These are phyloP conservation scores for Tilletiaria anomala DNA, from an alignment of 1,284 basidiomycete species.

Conservation along the genomic window DNA sequence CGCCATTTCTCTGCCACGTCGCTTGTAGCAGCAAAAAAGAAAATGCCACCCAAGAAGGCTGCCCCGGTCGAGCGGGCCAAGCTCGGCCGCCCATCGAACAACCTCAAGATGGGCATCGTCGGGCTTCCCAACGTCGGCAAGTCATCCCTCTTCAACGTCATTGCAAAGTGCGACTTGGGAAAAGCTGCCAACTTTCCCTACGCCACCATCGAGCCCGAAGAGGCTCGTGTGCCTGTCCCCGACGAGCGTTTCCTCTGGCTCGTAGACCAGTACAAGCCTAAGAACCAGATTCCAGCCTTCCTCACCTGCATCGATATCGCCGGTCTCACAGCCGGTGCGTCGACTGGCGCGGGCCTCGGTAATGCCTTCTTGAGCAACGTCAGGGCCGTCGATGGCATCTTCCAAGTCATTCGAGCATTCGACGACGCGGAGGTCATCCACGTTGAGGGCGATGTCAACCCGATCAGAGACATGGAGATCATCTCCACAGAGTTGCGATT, in stretches of 20 bases:
- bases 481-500: slow-evolving; percentile 65
- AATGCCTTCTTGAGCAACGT: slow-evolving; percentile 97
- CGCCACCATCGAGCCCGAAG: slow-evolving; percentile 57
- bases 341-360: slow-evolving; percentile 92
- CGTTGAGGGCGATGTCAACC: slow-evolving; percentile 96
- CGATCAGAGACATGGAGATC: slow-evolving; percentile 91
- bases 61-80: slow-evolving; percentile 26
- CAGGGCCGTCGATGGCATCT: slow-evolving; percentile 95
- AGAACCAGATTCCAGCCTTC: slow-evolving; percentile 75
- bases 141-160: slow-evolving; percentile 53
- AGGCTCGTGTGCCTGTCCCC: slow-evolving; percentile 88
- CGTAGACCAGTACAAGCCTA: slow-evolving; percentile 76
- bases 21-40: too few relatives aligned
- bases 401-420: slow-evolving; percentile 95
- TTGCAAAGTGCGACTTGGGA: slow-evolving; percentile 76
- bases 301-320: slow-evolving; percentile 98
- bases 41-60: slow-evolving; percentile 34
- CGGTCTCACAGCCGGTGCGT: slow-evolving; percentile 87
- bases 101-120: slow-evolving; percentile 39
- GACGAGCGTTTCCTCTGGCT: slow-evolving; percentile 92
- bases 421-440: slow-evolving; percentile 98
- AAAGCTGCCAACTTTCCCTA: slow-evolving; percentile 98
- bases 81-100: slow-evolving; percentile 36
- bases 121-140: slow-evolving; percentile 39
- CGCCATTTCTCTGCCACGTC: not conserved